Percentiles rank a stretch among this genome's conserved stretches.
These are phyloP conservation scores for Aspergillus avenaceus DNA, from an alignment of 495 filamentous ascomycete species.

Conservation along the genomic window DNA sequence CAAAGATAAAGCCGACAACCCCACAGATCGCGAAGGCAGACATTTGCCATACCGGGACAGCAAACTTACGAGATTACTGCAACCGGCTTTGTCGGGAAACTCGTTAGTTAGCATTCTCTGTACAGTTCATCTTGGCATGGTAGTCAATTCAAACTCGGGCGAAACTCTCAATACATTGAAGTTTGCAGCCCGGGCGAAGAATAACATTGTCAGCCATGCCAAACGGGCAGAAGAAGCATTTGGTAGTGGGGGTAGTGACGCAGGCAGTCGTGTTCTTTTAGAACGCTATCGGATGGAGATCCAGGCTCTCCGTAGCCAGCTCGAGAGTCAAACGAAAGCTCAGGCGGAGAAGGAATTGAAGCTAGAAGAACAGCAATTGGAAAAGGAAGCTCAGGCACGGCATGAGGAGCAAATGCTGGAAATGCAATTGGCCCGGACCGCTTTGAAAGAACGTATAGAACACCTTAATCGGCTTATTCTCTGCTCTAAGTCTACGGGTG, in stretches of 20 bases:
- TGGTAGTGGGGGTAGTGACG: conserved; percentile 64
- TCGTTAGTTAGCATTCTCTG: conserved; percentile 96
- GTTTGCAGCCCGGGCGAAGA: conserved; percentile 93
- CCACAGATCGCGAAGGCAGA: conserved; percentile 73
- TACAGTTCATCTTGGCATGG: conserved; percentile 77
- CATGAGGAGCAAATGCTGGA: conserved; percentile 97
- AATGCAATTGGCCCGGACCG: conserved; percentile 94
- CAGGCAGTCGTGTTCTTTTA: conserved; percentile 79
- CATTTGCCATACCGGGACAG: conserved; percentile 96
- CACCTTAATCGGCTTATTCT: conserved; percentile 94
- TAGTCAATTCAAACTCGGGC: conserved; percentile 63
- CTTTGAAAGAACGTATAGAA: conserved; percentile 94
- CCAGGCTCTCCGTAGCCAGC: conserved; percentile 69
- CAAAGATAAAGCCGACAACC: conserved; percentile 77
- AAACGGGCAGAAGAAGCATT: conserved; percentile 91
- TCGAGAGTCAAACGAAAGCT: conserved; percentile 71
- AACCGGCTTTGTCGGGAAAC: conserved; percentile 88
- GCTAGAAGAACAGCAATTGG: conserved; percentile 65
- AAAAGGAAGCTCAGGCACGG: conserved; percentile 76
- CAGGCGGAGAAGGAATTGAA: conserved; percentile 64
- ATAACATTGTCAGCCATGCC: conserved; percentile 95
- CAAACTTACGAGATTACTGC: conserved; percentile 89
- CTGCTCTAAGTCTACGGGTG: conserved; percentile 90
- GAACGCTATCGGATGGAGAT: conserved; percentile 97
- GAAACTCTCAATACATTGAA: conserved; percentile 96